Evolutionary conservation across 192 early-diverging fungal genomes (phyloP).

Genomic region (Backusella parvicylindrica): DNA sequence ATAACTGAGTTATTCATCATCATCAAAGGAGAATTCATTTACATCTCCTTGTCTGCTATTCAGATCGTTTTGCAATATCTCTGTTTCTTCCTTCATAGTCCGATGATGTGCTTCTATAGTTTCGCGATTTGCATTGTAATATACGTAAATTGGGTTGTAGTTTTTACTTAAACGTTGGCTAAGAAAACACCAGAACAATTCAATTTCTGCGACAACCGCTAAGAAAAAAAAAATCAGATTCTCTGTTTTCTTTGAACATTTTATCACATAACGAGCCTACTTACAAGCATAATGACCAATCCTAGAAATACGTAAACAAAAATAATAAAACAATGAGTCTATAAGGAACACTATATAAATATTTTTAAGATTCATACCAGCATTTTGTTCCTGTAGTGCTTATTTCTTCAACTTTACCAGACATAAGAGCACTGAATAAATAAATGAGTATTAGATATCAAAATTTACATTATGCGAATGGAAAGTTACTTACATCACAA

Average conservation of each 20-base stretch:
- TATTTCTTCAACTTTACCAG: not conserved
- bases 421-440: not conserved
- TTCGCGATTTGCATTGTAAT: not conserved
- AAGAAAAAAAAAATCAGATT: not conserved
- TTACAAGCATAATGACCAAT: not conserved
- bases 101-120: not conserved
- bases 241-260: not conserved
- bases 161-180: not conserved
- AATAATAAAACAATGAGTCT: not conserved
- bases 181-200: not conserved
- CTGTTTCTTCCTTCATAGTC: not conserved
- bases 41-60: not conserved
- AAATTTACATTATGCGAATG: not conserved
- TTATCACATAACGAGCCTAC: not conserved
- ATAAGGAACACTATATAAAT: not conserved
- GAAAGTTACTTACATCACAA: constrained; percentile 10
- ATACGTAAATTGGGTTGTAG: not conserved
- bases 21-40: not conserved
- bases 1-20: not conserved
- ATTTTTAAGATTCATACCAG: not conserved
- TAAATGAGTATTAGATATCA: not conserved
- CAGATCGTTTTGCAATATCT: not conserved
- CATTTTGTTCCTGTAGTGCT: not conserved
- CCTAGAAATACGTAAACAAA: not conserved
- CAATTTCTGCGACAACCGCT: not conserved